Evolutionary conservation across 2,329 filamentous ascomycete genomes (phyloP), one percentile per base, ranked within the genome.

Genomic region (Cryphonectria japonica): DNA sequence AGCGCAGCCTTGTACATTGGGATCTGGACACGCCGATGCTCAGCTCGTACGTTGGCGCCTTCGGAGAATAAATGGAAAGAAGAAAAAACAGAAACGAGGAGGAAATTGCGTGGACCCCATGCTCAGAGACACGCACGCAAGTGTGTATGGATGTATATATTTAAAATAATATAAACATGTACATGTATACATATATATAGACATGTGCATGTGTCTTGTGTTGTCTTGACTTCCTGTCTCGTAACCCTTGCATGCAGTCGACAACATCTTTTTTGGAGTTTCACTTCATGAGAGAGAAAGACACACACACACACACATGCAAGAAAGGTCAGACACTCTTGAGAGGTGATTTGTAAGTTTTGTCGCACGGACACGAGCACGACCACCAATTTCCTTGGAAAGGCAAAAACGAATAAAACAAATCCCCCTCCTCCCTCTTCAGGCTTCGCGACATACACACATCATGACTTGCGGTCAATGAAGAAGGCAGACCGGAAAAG

Each of bases 281-380:
- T 39, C 59, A 39, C 34, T 34, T 61, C 32, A 39, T 7, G 34
- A 34, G 3, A 61, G 13, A 29, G 2, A 57, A 9, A 60, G 11
- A 26, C 57, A 14, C 37, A 3, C 9, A 22, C 34, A 22, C 34
- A 37, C 29, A 3, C 9, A 22, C 34, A 11, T 32, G n/a, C 29
- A 32, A 14, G 9, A 13, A 37, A 8, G 32, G 57, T 22, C 16
- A 61, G 16, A 60, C 29, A 37, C 7, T 32, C 57, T 29, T 46
- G 3, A 22, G 43, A 22, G 6, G 54, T 9, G 29, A 32, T 59
- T 59, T 32, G 54, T 59, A 59, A 59, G 29, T 59, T 7, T 29
- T 50, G 59, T 61, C 59, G 59, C 59, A 61, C 59, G 59, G 59
- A 39, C 59, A 11, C 59, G 34, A 61, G 59, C 59, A 37, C 34